A percentile compares a stretch with the other conserved stretches of the same genome.
Conservation (phyloP, 2,329 filamentous ascomycete species). For the Cercospora janseana region DNA sequence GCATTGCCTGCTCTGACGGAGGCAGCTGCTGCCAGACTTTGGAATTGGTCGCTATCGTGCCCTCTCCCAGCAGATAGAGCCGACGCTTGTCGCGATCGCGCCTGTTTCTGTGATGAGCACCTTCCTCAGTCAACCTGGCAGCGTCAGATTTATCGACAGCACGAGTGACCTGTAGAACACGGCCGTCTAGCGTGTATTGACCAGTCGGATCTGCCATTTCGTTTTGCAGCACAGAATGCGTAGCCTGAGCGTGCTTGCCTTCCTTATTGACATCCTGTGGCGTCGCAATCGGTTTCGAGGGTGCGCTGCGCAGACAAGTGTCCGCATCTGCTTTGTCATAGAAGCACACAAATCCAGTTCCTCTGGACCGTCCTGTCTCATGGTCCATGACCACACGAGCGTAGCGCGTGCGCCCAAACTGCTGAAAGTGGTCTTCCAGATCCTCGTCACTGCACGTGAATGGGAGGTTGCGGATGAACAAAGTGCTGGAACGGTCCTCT, state of each 20-base stretch:
- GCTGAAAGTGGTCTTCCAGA: conserved; percentile 79
- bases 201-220: conserved; percentile 78
- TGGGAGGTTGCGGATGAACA: conserved; percentile 92
- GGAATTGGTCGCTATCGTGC: conserved; percentile 73
- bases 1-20: conserved; percentile 78
- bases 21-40: conserved; percentile 74
- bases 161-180: conserved; percentile 77
- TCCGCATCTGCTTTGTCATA: conserved; percentile 72
- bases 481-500: conserved; percentile 67
- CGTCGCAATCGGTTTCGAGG: conserved; percentile 50
- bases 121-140: conserved; percentile 68
- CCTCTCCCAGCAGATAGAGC: conserved; percentile 84
- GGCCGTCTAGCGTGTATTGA: conserved; percentile 84
- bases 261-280: conserved; percentile 29
- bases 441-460: conserved; percentile 82
- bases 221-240: conserved; percentile 84
- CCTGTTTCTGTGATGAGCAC: conserved; percentile 60
- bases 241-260: conserved; percentile 43
- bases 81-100: conserved; percentile 84
- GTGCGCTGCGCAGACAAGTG: conserved; percentile 72
- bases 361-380: conserved; percentile 79
- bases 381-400: conserved; percentile 87
- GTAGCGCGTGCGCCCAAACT: conserved; percentile 86
- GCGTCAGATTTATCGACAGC: conserved; percentile 85
- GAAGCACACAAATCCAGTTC: conserved; percentile 95